Base-by-base conservation (phyloP, 257 asterid genomes). In the Gynochthodes officinalis region DNA sequence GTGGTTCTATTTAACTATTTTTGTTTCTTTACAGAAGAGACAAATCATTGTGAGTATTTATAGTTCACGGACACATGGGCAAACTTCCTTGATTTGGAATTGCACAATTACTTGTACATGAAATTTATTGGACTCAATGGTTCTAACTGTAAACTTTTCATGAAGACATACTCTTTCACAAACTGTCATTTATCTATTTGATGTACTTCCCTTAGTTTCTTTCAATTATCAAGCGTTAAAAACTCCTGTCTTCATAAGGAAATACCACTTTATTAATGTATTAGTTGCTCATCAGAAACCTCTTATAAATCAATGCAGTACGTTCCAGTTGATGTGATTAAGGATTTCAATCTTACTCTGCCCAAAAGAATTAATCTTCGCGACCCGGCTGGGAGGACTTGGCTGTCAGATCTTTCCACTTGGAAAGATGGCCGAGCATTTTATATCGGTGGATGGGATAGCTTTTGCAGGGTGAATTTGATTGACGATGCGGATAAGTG, bases 351-450 rank as follows among this genome's bases (percentile, higher is more conserved):
- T 12, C 76, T 77, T 4, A 28, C 25, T 1, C 57, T 80, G 2
- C 71, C 81, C 2, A 35, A 13, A 0, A 64, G 11, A 0, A 2
- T 82, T 60, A 30, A 11, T 28, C 23, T 84, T 27, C 75, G 74
- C 0, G 85, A 84, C 35, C 67, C 43, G 42, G 23, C 63, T 1
- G 85, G 83, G 53, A 75, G 53, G 7, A 65, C 27, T 75, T 84
- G 83, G 81, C 37, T 42, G 28, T 16, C 76, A 32, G 39, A 43
- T 69, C 42, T 72, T 25, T 67, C 21, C 19, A 30, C 40, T 8
- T 79, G 86, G 89, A 59, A 19, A n/a, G 86, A 84, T 40, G 85
- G 86, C 4, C 78, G 86, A 10, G 0, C 58, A 28, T 72, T 72
- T 73, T 82, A 82, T 64, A 67, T 25, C 9, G n/a, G 64, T 0